Conservation (phyloP, 345 rosid species). For the Acer saccharum region DNA sequence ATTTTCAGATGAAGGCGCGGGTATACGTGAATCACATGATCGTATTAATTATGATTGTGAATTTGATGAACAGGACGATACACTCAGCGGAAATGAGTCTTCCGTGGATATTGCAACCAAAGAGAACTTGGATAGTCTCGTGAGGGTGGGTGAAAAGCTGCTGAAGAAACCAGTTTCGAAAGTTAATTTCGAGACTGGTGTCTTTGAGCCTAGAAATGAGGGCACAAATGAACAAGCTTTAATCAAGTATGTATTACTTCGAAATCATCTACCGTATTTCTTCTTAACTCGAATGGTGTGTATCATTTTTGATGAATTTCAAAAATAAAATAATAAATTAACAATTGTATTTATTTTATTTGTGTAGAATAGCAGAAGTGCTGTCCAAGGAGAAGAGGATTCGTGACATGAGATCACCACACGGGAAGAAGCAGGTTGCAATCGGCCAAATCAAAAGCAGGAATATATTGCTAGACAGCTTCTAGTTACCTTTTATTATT, state of each 20-base stretch:
- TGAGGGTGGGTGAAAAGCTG: constrained; percentile 48
- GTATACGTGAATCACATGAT: too few relatives aligned
- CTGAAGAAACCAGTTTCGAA: constrained; percentile 51
- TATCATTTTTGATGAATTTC: too few relatives aligned
- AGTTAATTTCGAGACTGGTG: constrained; percentile 56
- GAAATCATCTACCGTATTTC: too few relatives aligned
- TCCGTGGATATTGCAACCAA: constrained; percentile 58
- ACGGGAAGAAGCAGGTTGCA: constrained; percentile 8
- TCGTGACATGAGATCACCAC: constrained; percentile 39
- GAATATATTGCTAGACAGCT: background rate
- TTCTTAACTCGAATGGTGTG: too few relatives aligned
- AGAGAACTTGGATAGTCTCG: constrained; percentile 47
- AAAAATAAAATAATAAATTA: background rate
- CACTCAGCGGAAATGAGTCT: constrained; percentile 36
- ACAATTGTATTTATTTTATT: background rate
- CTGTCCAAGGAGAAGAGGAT: constrained; percentile 46
- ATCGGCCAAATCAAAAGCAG: too few relatives aligned
- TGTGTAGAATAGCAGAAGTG: constrained; percentile 40
- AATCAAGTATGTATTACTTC: constrained; percentile 27
- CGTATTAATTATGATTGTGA: too few relatives aligned
- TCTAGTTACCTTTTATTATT: background rate
- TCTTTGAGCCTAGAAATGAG: constrained; percentile 14
- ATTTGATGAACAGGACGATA: constrained; percentile 42
- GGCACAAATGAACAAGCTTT: constrained; percentile 50
- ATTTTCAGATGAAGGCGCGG: too few relatives aligned